Conservation (phyloP, 345 rosid species). For the Abelmoschus esculentus region DNA sequence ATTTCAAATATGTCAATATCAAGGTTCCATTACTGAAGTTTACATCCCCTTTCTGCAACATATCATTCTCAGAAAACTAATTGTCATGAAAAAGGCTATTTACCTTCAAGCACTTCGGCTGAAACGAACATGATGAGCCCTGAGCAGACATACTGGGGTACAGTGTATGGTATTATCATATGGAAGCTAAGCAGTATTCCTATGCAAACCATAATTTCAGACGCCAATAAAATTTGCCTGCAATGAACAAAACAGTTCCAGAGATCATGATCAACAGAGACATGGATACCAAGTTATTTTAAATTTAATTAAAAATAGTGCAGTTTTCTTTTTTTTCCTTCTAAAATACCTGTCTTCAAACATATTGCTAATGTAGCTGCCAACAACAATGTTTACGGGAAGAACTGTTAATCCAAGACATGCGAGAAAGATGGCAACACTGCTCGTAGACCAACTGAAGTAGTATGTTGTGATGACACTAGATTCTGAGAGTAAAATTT, state of each 20-base stretch:
- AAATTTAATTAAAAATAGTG: not conserved
- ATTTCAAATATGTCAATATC: no score
- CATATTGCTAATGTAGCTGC: constrained; percentile 96
- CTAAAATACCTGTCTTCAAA: constrained; percentile 81
- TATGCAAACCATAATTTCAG: constrained; percentile 72
- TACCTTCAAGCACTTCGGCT: constrained; percentile 99
- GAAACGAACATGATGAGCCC: constrained; percentile 92
- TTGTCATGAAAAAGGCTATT: not conserved
- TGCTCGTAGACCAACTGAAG: constrained; percentile 75
- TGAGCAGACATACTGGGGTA: constrained; percentile 83
- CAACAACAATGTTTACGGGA: constrained; percentile 84
- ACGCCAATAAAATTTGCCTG: constrained; percentile 95
- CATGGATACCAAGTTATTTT: not conserved
- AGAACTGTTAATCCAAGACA: constrained; percentile 91
- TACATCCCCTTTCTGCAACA: no score
- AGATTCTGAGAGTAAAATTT: constrained; percentile 87
- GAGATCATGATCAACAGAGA: not conserved
- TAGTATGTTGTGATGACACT: constrained; percentile 87
- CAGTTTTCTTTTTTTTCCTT: not conserved
- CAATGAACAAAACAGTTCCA: not conserved
- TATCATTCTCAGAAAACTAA: no score
- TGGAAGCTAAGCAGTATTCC: constrained; percentile 87
- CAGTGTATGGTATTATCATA: constrained; percentile 49
- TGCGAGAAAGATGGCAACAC: constrained; percentile 82
- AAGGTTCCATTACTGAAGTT: no score